A percentile compares a stretch with the other conserved stretches of the same genome.
Conservation (phyloP, 768 basidiomycete genomes). For the Amanita pseudoporphyria region DNA sequence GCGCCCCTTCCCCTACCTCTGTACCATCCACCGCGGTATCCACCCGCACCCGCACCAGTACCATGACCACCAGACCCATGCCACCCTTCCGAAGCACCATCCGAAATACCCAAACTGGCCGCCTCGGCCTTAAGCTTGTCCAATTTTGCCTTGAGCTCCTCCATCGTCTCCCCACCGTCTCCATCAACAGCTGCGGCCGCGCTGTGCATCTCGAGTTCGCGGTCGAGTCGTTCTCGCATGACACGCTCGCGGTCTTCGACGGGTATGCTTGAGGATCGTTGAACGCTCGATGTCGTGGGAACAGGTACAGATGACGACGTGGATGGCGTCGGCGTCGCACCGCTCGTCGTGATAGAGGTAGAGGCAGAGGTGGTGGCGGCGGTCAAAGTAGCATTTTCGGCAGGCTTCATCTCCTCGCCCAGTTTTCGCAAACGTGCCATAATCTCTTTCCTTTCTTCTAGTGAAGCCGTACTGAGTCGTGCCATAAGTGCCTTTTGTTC, state of each 20-base stretch:
- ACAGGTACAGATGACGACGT: slow-evolving; percentile 17
- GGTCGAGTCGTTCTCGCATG: slow-evolving; percentile 65
- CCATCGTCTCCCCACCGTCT: slow-evolving; percentile 46
- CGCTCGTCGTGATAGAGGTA: slow-evolving; percentile 15
- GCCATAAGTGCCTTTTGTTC: slow-evolving; percentile 86
- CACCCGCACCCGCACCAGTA: slow-evolving; percentile 23
- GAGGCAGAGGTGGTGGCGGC: background rate
- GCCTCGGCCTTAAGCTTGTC: slow-evolving; percentile 78
- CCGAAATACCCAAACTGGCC: slow-evolving; percentile 58
- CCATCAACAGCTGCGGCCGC: slow-evolving; percentile 22
- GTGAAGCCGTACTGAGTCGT: slow-evolving; percentile 48
- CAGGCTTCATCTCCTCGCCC: slow-evolving; percentile 63
- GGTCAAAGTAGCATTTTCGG: slow-evolving; percentile 11
- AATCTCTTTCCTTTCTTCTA: slow-evolving; percentile 71
- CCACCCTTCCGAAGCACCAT: background rate
- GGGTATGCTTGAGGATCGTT: slow-evolving; percentile 10
- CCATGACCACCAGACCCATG: too few relatives aligned
- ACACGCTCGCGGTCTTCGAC: slow-evolving; percentile 39
- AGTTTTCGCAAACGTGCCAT: slow-evolving; percentile 69
- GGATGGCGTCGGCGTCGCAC: slow-evolving; percentile 18
- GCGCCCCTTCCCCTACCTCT: slow-evolving; percentile 57
- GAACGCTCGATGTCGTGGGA: slow-evolving; percentile 10
- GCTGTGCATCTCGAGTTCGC: slow-evolving; percentile 69
- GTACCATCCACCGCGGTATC: slow-evolving; percentile 54
- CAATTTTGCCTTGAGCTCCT: slow-evolving; percentile 64